These are phyloP conservation scores for Sapria himalayana DNA, from an alignment of 345 rosid species.

Conservation along the genomic window DNA sequence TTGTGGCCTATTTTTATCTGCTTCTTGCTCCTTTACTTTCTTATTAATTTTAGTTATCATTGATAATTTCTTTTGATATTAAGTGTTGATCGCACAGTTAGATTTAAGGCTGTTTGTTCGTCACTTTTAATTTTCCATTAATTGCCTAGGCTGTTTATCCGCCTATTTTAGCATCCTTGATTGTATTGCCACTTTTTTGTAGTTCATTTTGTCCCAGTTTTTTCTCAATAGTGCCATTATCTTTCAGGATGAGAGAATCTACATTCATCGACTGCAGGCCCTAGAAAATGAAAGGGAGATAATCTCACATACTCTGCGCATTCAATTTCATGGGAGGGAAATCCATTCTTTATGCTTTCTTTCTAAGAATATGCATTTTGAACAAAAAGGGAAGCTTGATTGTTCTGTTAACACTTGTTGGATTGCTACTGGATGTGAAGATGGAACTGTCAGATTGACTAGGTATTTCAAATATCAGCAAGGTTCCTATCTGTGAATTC, in stretches of 20 bases:
- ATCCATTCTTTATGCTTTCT: slow-evolving; percentile 75
- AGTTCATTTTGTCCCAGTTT: slow-evolving; percentile 2
- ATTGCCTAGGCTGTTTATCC: too few relatives aligned
- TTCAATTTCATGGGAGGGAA: slow-evolving; percentile 94
- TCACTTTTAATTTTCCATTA: too few relatives aligned
- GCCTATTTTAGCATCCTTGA: too few relatives aligned
- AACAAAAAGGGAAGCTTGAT: slow-evolving; percentile 13
- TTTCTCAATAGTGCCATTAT: too few relatives aligned
- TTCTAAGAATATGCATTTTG: slow-evolving; percentile 16
- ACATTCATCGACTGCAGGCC: slow-evolving; percentile 46
- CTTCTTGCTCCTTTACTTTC: too few relatives aligned
- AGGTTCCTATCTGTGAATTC: too few relatives aligned
- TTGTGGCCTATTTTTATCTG: too few relatives aligned
- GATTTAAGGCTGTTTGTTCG: too few relatives aligned
- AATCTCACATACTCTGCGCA: slow-evolving; percentile 49
- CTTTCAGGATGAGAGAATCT: slow-evolving; percentile 63
- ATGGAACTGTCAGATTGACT: slow-evolving; percentile 92
- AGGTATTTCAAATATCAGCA: slow-evolving; percentile 25
- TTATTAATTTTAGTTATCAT: too few relatives aligned
- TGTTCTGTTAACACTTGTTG: slow-evolving; percentile 31
- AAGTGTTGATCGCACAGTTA: too few relatives aligned
- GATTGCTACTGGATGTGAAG: slow-evolving; percentile 96
- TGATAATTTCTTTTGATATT: too few relatives aligned
- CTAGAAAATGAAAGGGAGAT: slow-evolving; percentile 24
- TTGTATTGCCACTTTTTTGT: too few relatives aligned